Percentiles rank a stretch among this genome's conserved stretches.
phyloP scores from a whole-genome alignment of 495 filamentous ascomycete genomes.

The Xeromyces bisporus region DNA sequence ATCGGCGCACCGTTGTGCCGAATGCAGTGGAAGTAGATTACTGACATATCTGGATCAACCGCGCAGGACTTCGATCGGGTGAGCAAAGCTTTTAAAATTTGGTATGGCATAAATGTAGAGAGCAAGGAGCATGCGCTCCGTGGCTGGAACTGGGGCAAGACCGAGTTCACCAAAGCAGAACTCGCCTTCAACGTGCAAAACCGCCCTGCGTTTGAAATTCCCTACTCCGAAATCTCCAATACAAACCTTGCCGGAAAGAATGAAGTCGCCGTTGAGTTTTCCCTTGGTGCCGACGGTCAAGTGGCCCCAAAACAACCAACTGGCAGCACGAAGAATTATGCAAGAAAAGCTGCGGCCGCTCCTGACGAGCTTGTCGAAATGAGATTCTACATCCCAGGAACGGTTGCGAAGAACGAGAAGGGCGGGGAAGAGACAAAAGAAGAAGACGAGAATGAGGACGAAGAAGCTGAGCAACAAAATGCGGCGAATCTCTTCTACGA shows the following conservation, averaged over 20 bases:
- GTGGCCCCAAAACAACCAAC: slow-evolving; percentile 51
- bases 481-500: slow-evolving; percentile 93
- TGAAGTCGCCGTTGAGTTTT: slow-evolving; percentile 91
- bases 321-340: slow-evolving; percentile 60
- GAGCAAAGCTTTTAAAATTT: slow-evolving; percentile 80
- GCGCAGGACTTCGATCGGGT: slow-evolving; percentile 73
- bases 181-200: slow-evolving; percentile 94
- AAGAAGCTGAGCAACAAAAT: slow-evolving; percentile 69
- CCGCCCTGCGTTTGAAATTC: slow-evolving; percentile 91
- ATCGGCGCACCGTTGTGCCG: not conserved
- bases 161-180: slow-evolving; percentile 89
- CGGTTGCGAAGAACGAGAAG: slow-evolving; percentile 69
- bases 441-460: slow-evolving; percentile 45
- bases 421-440: slow-evolving; percentile 57
- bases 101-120: slow-evolving; percentile 87
- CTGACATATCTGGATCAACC: not conserved
- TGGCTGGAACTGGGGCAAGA: slow-evolving; percentile 99
- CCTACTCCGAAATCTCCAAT: slow-evolving; percentile 94
- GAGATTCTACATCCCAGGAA: slow-evolving; percentile 96
- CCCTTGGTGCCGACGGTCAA: slow-evolving; percentile 50
- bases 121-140: slow-evolving; percentile 84
- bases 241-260: slow-evolving; percentile 96
- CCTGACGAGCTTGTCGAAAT: slow-evolving; percentile 93
- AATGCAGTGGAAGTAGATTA: not conserved
- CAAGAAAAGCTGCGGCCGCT: slow-evolving; percentile 75